Base-by-base conservation (phyloP, 129 eudicot species). In the Artemisia tridentata region DNA sequence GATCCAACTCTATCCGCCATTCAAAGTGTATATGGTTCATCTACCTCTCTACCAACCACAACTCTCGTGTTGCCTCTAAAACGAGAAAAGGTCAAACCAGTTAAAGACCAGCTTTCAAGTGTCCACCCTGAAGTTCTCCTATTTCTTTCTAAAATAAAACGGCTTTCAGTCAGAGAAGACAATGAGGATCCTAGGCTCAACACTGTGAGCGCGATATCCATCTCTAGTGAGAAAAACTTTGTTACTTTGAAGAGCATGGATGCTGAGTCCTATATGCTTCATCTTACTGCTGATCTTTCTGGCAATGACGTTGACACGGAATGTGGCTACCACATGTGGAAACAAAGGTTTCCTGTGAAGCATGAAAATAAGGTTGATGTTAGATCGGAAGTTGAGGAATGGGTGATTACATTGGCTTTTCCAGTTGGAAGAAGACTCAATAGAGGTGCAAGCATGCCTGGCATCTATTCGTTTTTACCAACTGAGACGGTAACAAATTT, bases 311-410 rank as follows among this genome's bases (percentile, higher is more conserved):
- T 19, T 1, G 79, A 73, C 17, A 70, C 31, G 4, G 88, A 78
- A 83, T 86, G 86, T 58, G 68, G 79, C 8, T 86, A 86, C 71
- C 34, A 78, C 14, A 86, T 86, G 88, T 86, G 91, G 88, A 77
- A 75, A 75, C 91, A 86, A 59, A 74, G 76, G 38, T 86, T 80
- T 72, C 80, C 84, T 0, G 91, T 86, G 55, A 86, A 65, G 16
- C 19, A 4, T 3, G 86, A 78, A 1, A 52, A 72, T 27, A 75
- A 19, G 67, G 86, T 74, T 3, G 84, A 83, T 15, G 75, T 66
- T 15, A 67, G 88, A 78, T 61, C 48, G 51, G 86, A 86, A 11
- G 81, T 86, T 6, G 88, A 86, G 3, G 88, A 86, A 48, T 86
- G 86, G 88, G 79, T 79, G 1, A 71, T 83, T 18, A 86, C 91